Evolutionary conservation across 345 rosid genomes (phyloP), one percentile per base, ranked within the genome.

Genomic region (Euphorbia peplus): DNA sequence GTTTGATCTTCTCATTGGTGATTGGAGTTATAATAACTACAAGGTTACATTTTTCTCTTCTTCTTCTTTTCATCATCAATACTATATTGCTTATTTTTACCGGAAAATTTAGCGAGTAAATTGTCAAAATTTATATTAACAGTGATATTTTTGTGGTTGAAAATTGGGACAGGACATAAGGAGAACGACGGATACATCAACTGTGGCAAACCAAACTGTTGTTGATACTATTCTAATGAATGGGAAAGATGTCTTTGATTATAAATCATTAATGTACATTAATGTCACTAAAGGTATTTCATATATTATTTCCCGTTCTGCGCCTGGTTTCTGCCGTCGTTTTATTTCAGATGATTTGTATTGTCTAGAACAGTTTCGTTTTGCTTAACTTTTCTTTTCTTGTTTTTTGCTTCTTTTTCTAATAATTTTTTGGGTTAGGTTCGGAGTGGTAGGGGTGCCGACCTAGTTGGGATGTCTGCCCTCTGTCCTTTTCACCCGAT

Each of bases 1-100:
- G 77, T 76, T 90, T 66, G 84, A 86, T 1, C 69, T 92, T 72
- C 83, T 92, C 67, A 77, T 92, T 39, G 79, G 91, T 74, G 98
- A 92, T 62, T 90, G 95, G 93, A 88, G 8, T 39, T 22, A 35
- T 18, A 11, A 35, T 16, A 70, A 65, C 32, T 70, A 70, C 76
- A 75, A 76, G 87, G 88, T 81, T 15, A 51, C 1, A n/a, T 15
- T 13, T 0, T n/a, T 14, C 16, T 8, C 24, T 1, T n/a, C 0
- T 9, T n/a, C n/a, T n/a, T 8, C 4, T 8, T 54, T 30, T 64
- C n/a, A 13, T 46, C n/a, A 46, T 32, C 37, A 32, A 32, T 32
- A 32, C 6, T 6, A 32, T 32, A 32, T 32, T 6, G 6, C 6
- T 32, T 32, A 32, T 32, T 6, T 2, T 32, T n/a, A n/a, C n/a